These are phyloP conservation scores for Colletotrichum eleusines DNA, from an alignment of 2,329 filamentous ascomycete genomes.

Conservation along the genomic window DNA sequence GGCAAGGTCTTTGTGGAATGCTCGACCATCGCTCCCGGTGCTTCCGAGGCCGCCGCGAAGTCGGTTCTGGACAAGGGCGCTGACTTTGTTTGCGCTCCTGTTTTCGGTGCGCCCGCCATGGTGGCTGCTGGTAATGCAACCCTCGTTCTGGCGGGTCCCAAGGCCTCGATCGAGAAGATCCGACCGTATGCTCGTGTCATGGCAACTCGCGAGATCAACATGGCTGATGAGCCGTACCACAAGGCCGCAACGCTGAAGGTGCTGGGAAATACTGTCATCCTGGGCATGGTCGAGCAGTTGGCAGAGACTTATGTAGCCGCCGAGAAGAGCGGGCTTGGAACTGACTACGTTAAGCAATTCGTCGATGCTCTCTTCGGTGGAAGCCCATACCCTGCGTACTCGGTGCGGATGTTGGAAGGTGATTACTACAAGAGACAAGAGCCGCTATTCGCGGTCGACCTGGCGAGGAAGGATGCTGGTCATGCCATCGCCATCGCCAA, in stretches of 20 bases:
- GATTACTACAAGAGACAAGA: conserved; percentile 82
- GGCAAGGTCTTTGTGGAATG: conserved; percentile 88
- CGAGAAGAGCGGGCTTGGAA: conserved; percentile 83
- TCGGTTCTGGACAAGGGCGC: conserved; percentile 70
- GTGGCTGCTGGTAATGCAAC: conserved; percentile 79
- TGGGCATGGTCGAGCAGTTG: conserved; percentile 85
- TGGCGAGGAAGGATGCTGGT: conserved; percentile 84
- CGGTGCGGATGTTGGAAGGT: conserved; percentile 77
- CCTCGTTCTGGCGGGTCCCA: conserved; percentile 77
- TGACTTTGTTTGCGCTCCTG: conserved; percentile 77
- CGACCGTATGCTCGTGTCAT: conserved; percentile 80
- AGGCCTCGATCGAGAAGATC: conserved; percentile 70
- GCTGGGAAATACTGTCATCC: conserved; percentile 86
- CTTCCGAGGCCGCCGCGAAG: conserved; percentile 74
- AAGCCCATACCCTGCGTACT: conserved; percentile 77
- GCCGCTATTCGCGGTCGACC: conserved; percentile 85
- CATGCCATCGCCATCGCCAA: conserved; percentile 79
- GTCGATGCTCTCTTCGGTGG: conserved; percentile 81
- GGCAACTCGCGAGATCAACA: conserved; percentile 78
- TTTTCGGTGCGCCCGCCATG: conserved; percentile 79
- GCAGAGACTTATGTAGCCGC: conserved; percentile 83
- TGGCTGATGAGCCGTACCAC: conserved; percentile 75
- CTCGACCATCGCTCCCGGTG: conserved; percentile 89
- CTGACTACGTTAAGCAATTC: conserved; percentile 76
- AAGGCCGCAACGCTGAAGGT: conserved; percentile 81